Percentiles rank a stretch among this genome's conserved stretches.
Evolutionary conservation across 1,284 basidiomycete species (phyloP).

Genomic region (Trichosporon inkin): DNA sequence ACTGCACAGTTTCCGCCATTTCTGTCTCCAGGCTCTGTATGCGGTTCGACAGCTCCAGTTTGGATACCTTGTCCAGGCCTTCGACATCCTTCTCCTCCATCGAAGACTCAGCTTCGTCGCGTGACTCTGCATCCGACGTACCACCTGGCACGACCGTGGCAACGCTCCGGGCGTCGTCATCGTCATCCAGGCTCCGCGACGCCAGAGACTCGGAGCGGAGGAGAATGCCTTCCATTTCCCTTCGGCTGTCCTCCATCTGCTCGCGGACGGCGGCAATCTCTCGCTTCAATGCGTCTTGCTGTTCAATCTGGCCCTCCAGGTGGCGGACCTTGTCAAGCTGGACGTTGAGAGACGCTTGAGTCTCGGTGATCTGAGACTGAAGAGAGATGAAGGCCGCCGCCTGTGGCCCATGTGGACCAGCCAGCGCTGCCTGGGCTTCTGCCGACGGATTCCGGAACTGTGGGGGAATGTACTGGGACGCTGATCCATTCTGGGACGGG

Average conservation of each 20-base stretch:
- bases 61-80: constrained; percentile 20
- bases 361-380: constrained; percentile 78
- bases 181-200: constrained; percentile 46
- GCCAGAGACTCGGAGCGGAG: constrained; percentile 33
- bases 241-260: constrained; percentile 60
- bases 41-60: constrained; percentile 66
- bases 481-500: constrained; percentile 52
- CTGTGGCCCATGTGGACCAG: constrained; percentile 44
- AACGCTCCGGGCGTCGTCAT: constrained; percentile 47
- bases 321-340: constrained; percentile 82
- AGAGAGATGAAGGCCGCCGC: constrained; percentile 58
- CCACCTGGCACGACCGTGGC: constrained; percentile 42
- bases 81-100: constrained; percentile 24
- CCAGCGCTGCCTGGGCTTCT: constrained; percentile 45
- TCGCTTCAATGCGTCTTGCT: constrained; percentile 78
- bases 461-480: constrained; percentile 42
- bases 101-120: neutral
- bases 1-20: constrained; percentile 69
- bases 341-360: constrained; percentile 69
- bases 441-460: constrained; percentile 45
- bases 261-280: constrained; percentile 71
- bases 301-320: constrained; percentile 70
- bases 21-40: constrained; percentile 67
- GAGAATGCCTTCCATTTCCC: constrained; percentile 38
- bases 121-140: constrained; percentile 48